Evolutionary conservation across 2,329 filamentous ascomycete genomes (phyloP), one percentile per base, ranked within the genome.

Genomic region (Paraconiothyrium sp.): DNA sequence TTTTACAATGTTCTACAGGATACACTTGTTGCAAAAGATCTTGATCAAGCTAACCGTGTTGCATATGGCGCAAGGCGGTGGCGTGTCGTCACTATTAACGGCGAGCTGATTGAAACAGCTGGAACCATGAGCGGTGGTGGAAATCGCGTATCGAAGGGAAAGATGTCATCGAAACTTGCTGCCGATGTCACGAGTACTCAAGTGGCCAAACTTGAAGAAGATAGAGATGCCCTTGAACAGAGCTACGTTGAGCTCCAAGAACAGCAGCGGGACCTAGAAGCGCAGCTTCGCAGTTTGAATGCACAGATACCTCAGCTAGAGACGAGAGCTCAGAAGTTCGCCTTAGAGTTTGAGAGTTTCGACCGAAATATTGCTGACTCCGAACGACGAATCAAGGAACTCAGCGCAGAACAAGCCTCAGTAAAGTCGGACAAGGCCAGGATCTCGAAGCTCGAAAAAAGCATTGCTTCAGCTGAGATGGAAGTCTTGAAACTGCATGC

Each of bases 121-220:
- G 95, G 95, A 84, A 98, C 95, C 39, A 98, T 99, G 95, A 97
- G 92, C 61, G 95, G 95, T 83, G 95, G 95, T 84, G 95, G 95
- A 59, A 94, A 88, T 49, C 92, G 92, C 16, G 92, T 95, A 59
- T 94, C 94, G 71, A 93, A 90, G 74, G 96, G 96, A 0, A 89
- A 93, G 60, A 99, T 99, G 96, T 98, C 94, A 0, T 97, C 94
- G 11, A 98, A 97, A 80, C 89, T 97, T 49, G 90, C 92, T n/a
- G 87, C 92, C 1, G 93, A 97, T 60, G 91, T 91, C 16, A 91
- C 89, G 55, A 94, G 93, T 77, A 94, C 98, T 67, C 92, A 97
- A 72, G 94, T 99, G 3, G 78, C 86, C 54, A 94, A 95, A 80
- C 87, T 97, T 14, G 95, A 99, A 77, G 84, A 87, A 49, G 94